phyloP scores from a whole-genome alignment of 2,329 filamentous ascomycete genomes.

The Phymatotrichopsis omnivora region DNA sequence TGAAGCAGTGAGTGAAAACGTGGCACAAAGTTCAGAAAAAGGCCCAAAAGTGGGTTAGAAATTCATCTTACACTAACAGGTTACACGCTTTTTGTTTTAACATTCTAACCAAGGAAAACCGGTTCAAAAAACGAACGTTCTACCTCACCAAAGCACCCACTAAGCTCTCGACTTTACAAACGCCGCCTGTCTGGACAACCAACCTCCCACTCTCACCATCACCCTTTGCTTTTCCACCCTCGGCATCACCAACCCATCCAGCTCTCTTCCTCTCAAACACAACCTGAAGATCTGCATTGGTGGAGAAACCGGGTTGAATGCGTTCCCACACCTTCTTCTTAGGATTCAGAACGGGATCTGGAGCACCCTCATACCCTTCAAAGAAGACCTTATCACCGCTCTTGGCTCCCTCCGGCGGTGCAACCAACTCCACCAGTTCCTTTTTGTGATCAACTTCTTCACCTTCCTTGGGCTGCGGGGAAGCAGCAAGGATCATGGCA shows the following conservation, averaged over 20 bases:
- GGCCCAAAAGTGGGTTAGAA: too few relatives aligned
- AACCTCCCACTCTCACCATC: constrained; percentile 51
- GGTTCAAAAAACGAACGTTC: too few relatives aligned
- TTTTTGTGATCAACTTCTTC: constrained; percentile 69
- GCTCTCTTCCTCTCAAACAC: constrained; percentile 59
- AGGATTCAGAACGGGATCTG: constrained; percentile 86
- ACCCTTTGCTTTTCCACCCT: constrained; percentile 42
- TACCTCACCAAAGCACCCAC: constrained; percentile 76
- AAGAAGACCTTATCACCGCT: constrained; percentile 87
- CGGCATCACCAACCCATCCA: constrained; percentile 56
- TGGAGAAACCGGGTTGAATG: constrained; percentile 92
- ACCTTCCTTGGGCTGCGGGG: constrained; percentile 69
- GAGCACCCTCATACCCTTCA: constrained; percentile 87
- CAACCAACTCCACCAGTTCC: constrained; percentile 84
- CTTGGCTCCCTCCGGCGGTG: constrained; percentile 63
- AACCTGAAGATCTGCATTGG: constrained; percentile 68
- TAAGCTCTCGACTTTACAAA: constrained; percentile 74
- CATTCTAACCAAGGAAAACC: too few relatives aligned
- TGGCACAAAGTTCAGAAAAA: too few relatives aligned
- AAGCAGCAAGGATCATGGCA: constrained; percentile 93
- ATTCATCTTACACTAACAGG: too few relatives aligned
- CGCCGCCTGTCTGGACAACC: constrained; percentile 63
- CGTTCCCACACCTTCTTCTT: constrained; percentile 99
- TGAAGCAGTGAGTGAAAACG: too few relatives aligned
- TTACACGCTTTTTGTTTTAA: too few relatives aligned